These are phyloP conservation scores for Tricholoma saponaceum DNA, from an alignment of 768 basidiomycete genomes.

Conservation along the genomic window DNA sequence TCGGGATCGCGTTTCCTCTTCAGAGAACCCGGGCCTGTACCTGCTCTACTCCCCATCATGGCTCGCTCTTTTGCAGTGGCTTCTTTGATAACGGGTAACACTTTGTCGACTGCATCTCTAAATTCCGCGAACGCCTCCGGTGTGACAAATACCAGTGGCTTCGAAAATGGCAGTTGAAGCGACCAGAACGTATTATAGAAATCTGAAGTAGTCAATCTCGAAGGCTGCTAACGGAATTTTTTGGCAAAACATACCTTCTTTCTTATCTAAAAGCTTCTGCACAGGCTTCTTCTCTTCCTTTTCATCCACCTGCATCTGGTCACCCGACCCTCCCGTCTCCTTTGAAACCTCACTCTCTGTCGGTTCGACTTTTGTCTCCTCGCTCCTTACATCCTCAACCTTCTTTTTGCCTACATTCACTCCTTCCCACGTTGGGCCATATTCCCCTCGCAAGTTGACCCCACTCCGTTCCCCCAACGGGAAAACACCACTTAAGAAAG, in stretches of 20 bases:
- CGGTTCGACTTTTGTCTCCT: conserved; percentile 26
- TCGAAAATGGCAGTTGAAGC: conserved; percentile 79
- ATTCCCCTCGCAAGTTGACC: conserved; percentile 88
- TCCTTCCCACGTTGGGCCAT: conserved; percentile 74
- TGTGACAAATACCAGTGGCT: conserved; percentile 65
- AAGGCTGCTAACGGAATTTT: neutral
- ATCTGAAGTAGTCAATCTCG: conserved; percentile 34
- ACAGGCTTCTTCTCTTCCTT: conserved; percentile 32
- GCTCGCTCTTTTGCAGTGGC: conserved; percentile 86
- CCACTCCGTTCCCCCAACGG: conserved; percentile 87
- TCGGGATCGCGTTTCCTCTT: conserved; percentile 70
- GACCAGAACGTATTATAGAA: conserved; percentile 92
- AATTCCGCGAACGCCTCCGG: conserved; percentile 59
- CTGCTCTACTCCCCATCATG: conserved; percentile 74
- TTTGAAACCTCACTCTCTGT: conserved; percentile 21
- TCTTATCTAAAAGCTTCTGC: conserved; percentile 39
- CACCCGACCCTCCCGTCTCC: conserved; percentile 28
- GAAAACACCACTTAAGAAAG: conserved; percentile 82
- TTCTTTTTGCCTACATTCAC: conserved; percentile 38
- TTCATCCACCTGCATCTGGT: conserved; percentile 62
- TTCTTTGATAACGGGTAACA: conserved; percentile 77
- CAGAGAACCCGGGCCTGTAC: conserved; percentile 31
- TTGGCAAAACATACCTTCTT: conserved; percentile 46
- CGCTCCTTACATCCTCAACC: conserved; percentile 26
- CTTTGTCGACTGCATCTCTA: conserved; percentile 64